Percentiles rank a stretch among this genome's conserved stretches.
phyloP scores from a whole-genome alignment of 331 rosid species.

The Spiraea crenata region DNA sequence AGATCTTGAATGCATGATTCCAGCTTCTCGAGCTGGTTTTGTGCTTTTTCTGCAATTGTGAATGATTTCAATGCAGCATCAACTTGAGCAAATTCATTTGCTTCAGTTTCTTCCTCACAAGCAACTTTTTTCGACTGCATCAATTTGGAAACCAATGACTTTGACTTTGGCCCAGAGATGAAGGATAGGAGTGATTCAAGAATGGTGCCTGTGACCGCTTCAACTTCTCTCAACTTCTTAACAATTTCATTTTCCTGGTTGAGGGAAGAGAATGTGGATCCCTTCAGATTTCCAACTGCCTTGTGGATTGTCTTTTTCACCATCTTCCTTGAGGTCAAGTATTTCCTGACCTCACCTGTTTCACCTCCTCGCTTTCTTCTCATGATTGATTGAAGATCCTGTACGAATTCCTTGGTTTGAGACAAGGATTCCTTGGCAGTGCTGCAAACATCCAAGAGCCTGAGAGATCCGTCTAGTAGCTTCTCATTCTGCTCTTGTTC shows the following conservation, averaged over 20 bases:
- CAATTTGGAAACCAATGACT: slow-evolving; percentile 41
- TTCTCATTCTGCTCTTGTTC: slow-evolving; percentile 24
- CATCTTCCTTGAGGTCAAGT: slow-evolving; percentile 44
- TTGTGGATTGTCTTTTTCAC: slow-evolving; percentile 43
- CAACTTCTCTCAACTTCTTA: slow-evolving; percentile 38
- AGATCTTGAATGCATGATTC: slow-evolving; percentile 31
- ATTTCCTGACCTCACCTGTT: slow-evolving; percentile 34
- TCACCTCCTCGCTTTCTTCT: slow-evolving; percentile 39
- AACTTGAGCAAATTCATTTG: slow-evolving; percentile 17
- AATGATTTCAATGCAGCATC: slow-evolving; percentile 16
- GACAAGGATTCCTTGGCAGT: slow-evolving; percentile 39
- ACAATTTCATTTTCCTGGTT: slow-evolving; percentile 27
- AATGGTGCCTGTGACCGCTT: slow-evolving; percentile 28
- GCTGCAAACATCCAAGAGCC: slow-evolving; percentile 37
- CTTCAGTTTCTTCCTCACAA: slow-evolving; percentile 20
- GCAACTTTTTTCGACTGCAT: slow-evolving; percentile 31
- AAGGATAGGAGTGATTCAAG: slow-evolving; percentile 38
- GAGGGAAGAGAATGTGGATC: background rate
- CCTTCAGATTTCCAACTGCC: slow-evolving; percentile 20
- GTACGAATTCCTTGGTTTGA: slow-evolving; percentile 47
- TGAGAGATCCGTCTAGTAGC: slow-evolving; percentile 37
- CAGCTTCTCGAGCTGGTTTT: slow-evolving; percentile 18
- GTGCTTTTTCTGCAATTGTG: slow-evolving; percentile 12
- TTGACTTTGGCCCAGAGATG: slow-evolving; percentile 32
- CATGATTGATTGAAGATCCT: slow-evolving; percentile 40